A percentile compares a stretch with the other conserved stretches of the same genome.
phyloP scores from a whole-genome alignment of 2,329 filamentous ascomycete species.

The Alternaria novae-zelandiae region DNA sequence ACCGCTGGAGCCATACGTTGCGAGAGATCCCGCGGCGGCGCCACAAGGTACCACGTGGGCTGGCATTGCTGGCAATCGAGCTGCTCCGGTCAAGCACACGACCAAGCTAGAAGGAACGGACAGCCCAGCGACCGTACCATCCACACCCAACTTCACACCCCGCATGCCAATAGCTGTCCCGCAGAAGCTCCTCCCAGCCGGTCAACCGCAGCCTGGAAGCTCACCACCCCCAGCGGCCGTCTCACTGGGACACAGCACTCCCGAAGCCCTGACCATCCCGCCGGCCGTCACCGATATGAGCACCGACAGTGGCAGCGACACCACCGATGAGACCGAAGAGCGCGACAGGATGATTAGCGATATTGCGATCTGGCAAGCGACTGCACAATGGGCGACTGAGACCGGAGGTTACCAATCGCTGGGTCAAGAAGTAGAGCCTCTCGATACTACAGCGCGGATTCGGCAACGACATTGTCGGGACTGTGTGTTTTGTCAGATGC shows the following conservation, averaged over 20 bases:
- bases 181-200: background rate
- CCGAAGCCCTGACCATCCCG: background rate
- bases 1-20: background rate
- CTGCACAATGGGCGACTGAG: background rate
- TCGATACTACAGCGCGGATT: slow-evolving; percentile 11
- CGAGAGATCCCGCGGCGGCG: background rate
- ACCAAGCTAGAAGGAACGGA: background rate
- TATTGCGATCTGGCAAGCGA: background rate
- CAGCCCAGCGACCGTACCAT: background rate
- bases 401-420: background rate
- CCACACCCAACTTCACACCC: background rate
- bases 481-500: slow-evolving; percentile 20
- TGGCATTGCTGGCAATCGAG: slow-evolving; percentile 1
- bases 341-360: background rate
- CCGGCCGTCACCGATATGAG: background rate
- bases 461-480: slow-evolving; percentile 8
- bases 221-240: background rate
- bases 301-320: background rate
- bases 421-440: background rate
- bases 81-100: background rate
- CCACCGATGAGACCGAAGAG: background rate
- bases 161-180: background rate
- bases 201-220: background rate
- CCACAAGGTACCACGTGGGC: slow-evolving; percentile 14
- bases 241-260: background rate